Evolutionary conservation across 805 yeast species (phyloP), one percentile per base, ranked within the genome.

Genomic region (Teunomyces barrocoloradensis): DNA sequence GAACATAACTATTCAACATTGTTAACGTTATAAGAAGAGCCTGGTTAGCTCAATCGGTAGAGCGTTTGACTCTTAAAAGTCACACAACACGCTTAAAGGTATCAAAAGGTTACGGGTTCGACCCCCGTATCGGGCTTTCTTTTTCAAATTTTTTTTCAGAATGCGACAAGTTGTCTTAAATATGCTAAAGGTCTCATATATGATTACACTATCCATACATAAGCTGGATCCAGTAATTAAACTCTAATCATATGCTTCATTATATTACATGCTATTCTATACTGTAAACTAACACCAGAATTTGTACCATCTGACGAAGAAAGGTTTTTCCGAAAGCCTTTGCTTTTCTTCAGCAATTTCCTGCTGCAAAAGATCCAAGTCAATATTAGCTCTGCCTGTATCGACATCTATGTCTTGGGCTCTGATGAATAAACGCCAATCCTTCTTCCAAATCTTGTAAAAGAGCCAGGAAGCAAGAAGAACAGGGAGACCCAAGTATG

Each of bases 341-440:
- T 65, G 67, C 51, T 53, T 63, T 36, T 67, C 71, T 46, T 68
- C 71, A 11, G 69, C 70, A 12, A 64, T 48, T 40, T 66, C 71
- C 48, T 68, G 73, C 51, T 65, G 63, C 49, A 66, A 57, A 17
- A 62, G 48, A 46, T 68, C 73, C 34, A 60, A 47, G 49, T 67
- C 71, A 46, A 66, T 40, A 53, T 65, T 63, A 33, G 64, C 55
- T 53, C 71, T 63, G 17, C 73, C 73, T 9, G 70, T 62, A 47
- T 67, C 71, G 47, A 67, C 53, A 49, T 67, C 73, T 18, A 68
- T 57, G 40, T 66, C 67, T 34, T 53, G 44, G 28, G 69, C 65
- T 20, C 52, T 52, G 46, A 68, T 58, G 52, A 57, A 60, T 18
- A 63, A 43, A 23, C 39, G 49, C 68, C 66, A 64, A 13, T 66